A percentile compares a stretch with the other conserved stretches of the same genome.
These are phyloP conservation scores for Hericium alpestre DNA, from an alignment of 768 basidiomycete genomes.

Conservation along the genomic window DNA sequence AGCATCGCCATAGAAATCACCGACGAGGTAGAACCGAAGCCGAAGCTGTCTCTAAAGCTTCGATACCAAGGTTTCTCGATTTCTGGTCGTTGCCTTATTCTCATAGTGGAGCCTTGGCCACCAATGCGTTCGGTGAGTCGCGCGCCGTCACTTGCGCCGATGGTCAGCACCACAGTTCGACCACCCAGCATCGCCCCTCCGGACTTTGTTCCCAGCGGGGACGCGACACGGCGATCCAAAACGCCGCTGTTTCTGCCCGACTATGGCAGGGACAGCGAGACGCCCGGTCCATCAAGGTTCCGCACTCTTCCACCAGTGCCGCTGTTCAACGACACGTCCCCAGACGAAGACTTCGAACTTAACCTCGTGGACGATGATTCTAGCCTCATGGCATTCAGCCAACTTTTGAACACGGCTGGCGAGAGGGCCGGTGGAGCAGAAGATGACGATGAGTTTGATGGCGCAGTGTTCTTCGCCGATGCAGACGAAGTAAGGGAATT, in stretches of 20 bases:
- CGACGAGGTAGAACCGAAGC: slow-evolving; percentile 61
- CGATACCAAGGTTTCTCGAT: slow-evolving; percentile 64
- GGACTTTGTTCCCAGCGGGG: slow-evolving; percentile 17
- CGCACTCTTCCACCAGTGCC: slow-evolving; percentile 31
- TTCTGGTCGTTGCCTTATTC: slow-evolving; percentile 62
- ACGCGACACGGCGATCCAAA: slow-evolving; percentile 26
- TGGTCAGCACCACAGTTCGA: slow-evolving; percentile 19
- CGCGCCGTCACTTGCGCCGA: slow-evolving; percentile 22
- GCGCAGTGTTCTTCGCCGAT: slow-evolving; percentile 66
- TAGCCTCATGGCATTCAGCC: slow-evolving; percentile 69
- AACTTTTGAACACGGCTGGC: slow-evolving; percentile 49
- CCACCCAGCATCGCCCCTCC: slow-evolving; percentile 26
- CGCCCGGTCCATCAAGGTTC: slow-evolving; percentile 24
- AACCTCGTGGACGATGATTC: slow-evolving; percentile 29
- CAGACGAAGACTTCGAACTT: slow-evolving; percentile 19
- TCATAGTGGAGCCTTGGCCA: slow-evolving; percentile 79
- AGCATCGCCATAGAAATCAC: slow-evolving; percentile 33
- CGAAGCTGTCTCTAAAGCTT: slow-evolving; percentile 57
- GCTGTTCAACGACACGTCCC: slow-evolving; percentile 26
- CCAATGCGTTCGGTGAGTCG: slow-evolving; percentile 30
- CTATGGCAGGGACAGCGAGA: slow-evolving; percentile 30
- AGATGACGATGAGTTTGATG: slow-evolving; percentile 71
- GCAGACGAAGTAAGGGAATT: slow-evolving; percentile 68
- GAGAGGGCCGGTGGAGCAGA: slow-evolving; percentile 50
- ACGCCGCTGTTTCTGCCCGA: slow-evolving; percentile 76